Conservation (phyloP, 768 basidiomycete genomes). For the Leccinum aurantiacum region DNA sequence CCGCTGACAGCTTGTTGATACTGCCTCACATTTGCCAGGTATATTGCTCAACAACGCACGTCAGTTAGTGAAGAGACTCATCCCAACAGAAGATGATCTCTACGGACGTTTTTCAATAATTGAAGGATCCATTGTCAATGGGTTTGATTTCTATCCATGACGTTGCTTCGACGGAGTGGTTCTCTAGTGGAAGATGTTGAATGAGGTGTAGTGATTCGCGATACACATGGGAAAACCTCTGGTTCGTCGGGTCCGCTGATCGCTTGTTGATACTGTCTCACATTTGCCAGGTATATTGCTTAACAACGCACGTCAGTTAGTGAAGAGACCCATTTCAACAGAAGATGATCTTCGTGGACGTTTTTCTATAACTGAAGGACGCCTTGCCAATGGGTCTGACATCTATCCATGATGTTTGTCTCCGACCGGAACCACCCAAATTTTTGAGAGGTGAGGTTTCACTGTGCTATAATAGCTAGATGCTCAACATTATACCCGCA, state of each 20-base stretch:
- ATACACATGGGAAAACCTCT: constrained; percentile 63
- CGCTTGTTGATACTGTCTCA: constrained; percentile 7
- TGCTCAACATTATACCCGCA: constrained; percentile 30
- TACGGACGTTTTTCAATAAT: no score
- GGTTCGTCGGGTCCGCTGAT: constrained; percentile 42
- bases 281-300: constrained; percentile 59
- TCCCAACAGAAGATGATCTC: constrained; percentile 56
- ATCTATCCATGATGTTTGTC: no score
- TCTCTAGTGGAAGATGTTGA: constrained; percentile 70
- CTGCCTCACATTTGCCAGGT: constrained; percentile 40
- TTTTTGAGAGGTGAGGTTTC: no score
- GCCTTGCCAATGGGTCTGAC: no score
- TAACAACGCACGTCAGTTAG: constrained; percentile 83
- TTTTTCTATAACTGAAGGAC: constrained; percentile 49
- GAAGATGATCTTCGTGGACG: constrained; percentile 59
- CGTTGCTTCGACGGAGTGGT: constrained; percentile 39
- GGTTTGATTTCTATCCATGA: no score
- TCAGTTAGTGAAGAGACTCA: constrained; percentile 62
- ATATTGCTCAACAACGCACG: constrained; percentile 88
- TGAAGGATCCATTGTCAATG: no score
- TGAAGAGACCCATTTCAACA: constrained; percentile 62
- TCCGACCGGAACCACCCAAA: no score
- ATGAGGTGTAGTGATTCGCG: constrained; percentile 78
- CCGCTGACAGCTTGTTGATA: constrained; percentile 4
- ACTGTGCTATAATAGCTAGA: no score